These are phyloP conservation scores for Suhomyces vadensis DNA, from an alignment of 805 yeast genomes.

Conservation along the genomic window DNA sequence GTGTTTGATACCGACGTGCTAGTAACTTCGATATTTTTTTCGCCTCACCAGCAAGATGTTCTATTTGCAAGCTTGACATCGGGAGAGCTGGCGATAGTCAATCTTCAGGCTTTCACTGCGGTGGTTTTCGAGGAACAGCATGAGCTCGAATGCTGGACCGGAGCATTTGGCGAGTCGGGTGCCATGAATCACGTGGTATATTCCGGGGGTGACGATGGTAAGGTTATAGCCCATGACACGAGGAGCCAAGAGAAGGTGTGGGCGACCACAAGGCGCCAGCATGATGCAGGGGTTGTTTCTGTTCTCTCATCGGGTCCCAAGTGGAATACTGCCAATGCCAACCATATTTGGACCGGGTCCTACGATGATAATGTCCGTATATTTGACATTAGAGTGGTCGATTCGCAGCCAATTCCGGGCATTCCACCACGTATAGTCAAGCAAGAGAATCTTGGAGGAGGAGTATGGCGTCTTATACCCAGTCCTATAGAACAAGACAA, in stretches of 20 bases:
- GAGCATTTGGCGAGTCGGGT: constrained; percentile 61
- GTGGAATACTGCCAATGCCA: constrained; percentile 49
- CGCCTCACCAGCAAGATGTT: constrained; percentile 38
- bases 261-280: constrained; percentile 54
- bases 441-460: constrained; percentile 72
- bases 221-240: constrained; percentile 71
- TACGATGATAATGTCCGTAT: constrained; percentile 79
- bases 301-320: constrained; percentile 50
- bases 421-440: constrained; percentile 50
- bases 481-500: constrained; percentile 33
- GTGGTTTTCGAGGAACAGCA: constrained; percentile 48
- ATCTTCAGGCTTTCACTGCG: constrained; percentile 20
- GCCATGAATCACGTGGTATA: constrained; percentile 59
- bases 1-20: constrained; percentile 51
- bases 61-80: constrained; percentile 64
- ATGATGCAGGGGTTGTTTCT: constrained; percentile 89
- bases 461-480: constrained; percentile 91
- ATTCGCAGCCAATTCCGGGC: constrained; percentile 43
- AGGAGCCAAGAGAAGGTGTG: constrained; percentile 40
- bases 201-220: constrained; percentile 90
- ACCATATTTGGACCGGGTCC: constrained; percentile 79
- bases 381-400: constrained; percentile 63
- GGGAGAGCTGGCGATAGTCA: constrained; percentile 56
- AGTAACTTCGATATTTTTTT: constrained; percentile 65
- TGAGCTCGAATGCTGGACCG: constrained; percentile 86